Evolutionary conservation across 1,284 basidiomycete genomes (phyloP).

Genomic region (Ceratobasidium theobromae): DNA sequence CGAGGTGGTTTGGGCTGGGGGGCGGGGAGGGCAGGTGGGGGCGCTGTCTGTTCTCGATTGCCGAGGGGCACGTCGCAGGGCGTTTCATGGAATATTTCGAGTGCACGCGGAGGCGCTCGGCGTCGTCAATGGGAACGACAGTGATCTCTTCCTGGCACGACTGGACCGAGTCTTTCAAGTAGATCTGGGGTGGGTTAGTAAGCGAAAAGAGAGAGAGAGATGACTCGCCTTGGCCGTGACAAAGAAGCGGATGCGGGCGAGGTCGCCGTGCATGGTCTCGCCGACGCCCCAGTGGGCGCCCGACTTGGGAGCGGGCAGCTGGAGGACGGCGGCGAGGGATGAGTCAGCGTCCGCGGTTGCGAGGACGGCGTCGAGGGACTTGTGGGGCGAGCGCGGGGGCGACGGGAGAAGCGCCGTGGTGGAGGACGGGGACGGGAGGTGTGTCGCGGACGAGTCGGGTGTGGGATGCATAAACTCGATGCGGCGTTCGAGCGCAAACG

Average conservation of each 20-base stretch:
- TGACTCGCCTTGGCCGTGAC: conserved; percentile 62
- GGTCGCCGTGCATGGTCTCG: conserved; percentile 65
- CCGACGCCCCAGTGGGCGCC: conserved; percentile 67
- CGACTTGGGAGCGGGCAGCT: conserved; percentile 69
- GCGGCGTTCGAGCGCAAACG: conserved; percentile 44
- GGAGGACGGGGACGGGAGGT: conserved; percentile 37
- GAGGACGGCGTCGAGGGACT: conserved; percentile 54
- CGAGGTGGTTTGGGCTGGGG: conserved; percentile 4
- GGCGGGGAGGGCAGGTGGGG: conserved; percentile 30
- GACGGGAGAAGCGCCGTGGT: conserved; percentile 28
- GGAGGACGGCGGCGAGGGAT: conserved; percentile 63
- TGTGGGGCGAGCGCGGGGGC: conserved; percentile 39
- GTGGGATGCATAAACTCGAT: conserved; percentile 44
- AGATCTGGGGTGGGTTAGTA: not conserved
- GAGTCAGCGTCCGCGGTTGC: conserved; percentile 57
- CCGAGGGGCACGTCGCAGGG: conserved; percentile 10
- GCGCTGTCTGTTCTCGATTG: conserved; percentile 5
- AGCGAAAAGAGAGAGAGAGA: not conserved
- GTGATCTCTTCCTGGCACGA: conserved; percentile 65
- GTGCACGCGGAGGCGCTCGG: conserved; percentile 65
- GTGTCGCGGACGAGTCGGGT: conserved; percentile 45
- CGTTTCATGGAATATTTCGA: conserved; percentile 54
- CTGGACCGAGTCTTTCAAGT: conserved; percentile 46
- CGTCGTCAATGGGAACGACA: conserved; percentile 65
- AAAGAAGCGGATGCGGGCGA: conserved; percentile 69